phyloP scores from a whole-genome alignment of 345 rosid genomes.

The Sonneratia caseolaris region DNA sequence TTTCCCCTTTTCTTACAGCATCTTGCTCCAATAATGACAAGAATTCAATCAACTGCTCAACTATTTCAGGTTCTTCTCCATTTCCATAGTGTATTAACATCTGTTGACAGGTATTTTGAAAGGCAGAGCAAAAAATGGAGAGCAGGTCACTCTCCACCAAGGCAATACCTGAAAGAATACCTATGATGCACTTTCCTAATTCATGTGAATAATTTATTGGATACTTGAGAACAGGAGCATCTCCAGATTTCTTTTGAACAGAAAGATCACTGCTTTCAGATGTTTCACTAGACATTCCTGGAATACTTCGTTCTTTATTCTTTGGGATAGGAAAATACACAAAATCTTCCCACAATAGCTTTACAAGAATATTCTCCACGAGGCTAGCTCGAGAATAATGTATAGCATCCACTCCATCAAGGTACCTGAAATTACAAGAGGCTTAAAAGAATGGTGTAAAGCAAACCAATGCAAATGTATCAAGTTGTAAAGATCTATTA shows the following conservation, averaged over 20 bases:
- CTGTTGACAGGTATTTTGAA: slow-evolving; percentile 46
- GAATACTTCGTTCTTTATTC: slow-evolving; percentile 17
- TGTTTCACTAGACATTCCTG: slow-evolving; percentile 17
- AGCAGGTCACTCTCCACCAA: slow-evolving; percentile 44
- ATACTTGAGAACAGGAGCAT: slow-evolving; percentile 21
- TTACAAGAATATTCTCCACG: slow-evolving; percentile 49
- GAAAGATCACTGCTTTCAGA: slow-evolving; percentile 19
- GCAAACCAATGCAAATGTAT: background rate
- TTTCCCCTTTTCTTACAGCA: slow-evolving; percentile 44
- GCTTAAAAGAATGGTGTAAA: background rate
- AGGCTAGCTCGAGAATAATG: slow-evolving; percentile 41
- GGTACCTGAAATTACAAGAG: slow-evolving; percentile 32
- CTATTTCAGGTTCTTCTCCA: slow-evolving; percentile 22
- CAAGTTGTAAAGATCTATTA: background rate
- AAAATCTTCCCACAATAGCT: slow-evolving; percentile 74
- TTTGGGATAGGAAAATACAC: slow-evolving; percentile 19
- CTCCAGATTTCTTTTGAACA: slow-evolving; percentile 27
- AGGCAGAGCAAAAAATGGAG: slow-evolving; percentile 35
- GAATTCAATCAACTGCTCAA: slow-evolving; percentile 47
- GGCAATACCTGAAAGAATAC: slow-evolving; percentile 54
- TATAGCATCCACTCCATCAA: slow-evolving; percentile 36
- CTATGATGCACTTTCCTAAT: slow-evolving; percentile 74
- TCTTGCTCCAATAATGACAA: slow-evolving; percentile 38
- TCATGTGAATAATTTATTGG: slow-evolving; percentile 41
- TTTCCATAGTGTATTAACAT: slow-evolving; percentile 39